Evolutionary conservation across 106 monocot species (phyloP), one percentile per base, ranked within the genome.

Genomic region (Acanthochlamys bracteata): DNA sequence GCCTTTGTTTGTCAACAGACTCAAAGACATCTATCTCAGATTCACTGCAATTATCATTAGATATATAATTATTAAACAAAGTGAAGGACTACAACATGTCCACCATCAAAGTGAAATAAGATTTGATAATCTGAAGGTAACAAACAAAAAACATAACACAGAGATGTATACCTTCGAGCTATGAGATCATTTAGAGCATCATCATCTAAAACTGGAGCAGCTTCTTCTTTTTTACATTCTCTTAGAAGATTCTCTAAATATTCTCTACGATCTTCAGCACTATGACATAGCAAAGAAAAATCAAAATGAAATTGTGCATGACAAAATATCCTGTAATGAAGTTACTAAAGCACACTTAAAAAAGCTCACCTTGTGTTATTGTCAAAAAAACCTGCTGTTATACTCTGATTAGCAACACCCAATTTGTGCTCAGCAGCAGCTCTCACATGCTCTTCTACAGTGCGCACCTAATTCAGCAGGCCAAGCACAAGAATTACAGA

Each of bases 301-400:
- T 62, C 59, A 59, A 33, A n/a, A 33, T 33, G 33, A 33, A 33
- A 33, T 6, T 33, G 33, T 33, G 33, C 33, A 33, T 33, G 33
- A 33, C 6, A 6, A 33, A 3, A 3, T 33, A 33, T 33, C 6
- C 33, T 6, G 33, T 33, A 33, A 33, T 33, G 33, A 1, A 33
- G 1, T 33, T 33, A 33, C 33, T 11, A 25, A 59, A 49, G 10
- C 7, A 1, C 26, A 3, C 1, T 25, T 33, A 6, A 33, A 15
- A 16, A 74, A 79, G 41, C 9, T 46, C 65, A 92, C 98, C 98
- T 99, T 53, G 98, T 99, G 47, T 99, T 74, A 56, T 99, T 99
- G 79, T 99, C 98, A 80, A 99, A 99, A 76, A 99, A 99, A 7
- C 98, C 98, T 60, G 98, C 98, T 73, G 98, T 99, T 55, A 99